These are phyloP conservation scores for Sordariomycetes sp. DNA, from an alignment of 2,329 filamentous ascomycete species.

Conservation along the genomic window DNA sequence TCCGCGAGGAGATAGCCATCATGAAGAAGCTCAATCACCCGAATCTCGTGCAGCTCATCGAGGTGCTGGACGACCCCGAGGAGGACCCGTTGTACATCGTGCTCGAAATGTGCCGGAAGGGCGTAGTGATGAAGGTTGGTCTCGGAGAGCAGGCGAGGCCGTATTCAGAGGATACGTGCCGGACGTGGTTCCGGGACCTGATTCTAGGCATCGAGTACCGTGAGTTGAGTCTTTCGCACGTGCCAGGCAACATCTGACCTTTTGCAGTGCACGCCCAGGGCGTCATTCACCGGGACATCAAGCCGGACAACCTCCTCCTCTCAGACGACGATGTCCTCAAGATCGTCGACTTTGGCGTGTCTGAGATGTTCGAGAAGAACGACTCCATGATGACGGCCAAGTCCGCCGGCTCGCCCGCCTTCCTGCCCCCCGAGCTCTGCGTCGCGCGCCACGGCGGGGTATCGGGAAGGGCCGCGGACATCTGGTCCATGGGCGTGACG, in stretches of 20 bases:
- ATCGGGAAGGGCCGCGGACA: constrained; percentile 79
- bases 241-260: constrained; percentile 7
- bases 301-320: constrained; percentile 88
- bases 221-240: constrained; percentile 26
- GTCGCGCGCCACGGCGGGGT: constrained; percentile 75
- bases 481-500: constrained; percentile 97
- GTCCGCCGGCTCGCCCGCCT: constrained; percentile 87
- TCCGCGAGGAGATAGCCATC: constrained; percentile 92
- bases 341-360: constrained; percentile 97
- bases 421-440: constrained; percentile 86
- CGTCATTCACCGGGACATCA: constrained; percentile 92
- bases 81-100: constrained; percentile 98
- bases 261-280: constrained; percentile 74
- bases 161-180: constrained; percentile 69
- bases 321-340: constrained; percentile 90
- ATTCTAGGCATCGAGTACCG: constrained; percentile 89
- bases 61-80: constrained; percentile 89
- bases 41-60: constrained; percentile 85
- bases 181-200: constrained; percentile 89
- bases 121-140: constrained; percentile 91
- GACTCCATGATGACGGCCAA: constrained; percentile 84
- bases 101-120: constrained; percentile 97
- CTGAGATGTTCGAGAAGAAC: constrained; percentile 88
- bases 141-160: constrained; percentile 72
- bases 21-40: constrained; percentile 98